Conservation (phyloP, 1,284 basidiomycete genomes). For the Sanghuangporus weigelae region DNA sequence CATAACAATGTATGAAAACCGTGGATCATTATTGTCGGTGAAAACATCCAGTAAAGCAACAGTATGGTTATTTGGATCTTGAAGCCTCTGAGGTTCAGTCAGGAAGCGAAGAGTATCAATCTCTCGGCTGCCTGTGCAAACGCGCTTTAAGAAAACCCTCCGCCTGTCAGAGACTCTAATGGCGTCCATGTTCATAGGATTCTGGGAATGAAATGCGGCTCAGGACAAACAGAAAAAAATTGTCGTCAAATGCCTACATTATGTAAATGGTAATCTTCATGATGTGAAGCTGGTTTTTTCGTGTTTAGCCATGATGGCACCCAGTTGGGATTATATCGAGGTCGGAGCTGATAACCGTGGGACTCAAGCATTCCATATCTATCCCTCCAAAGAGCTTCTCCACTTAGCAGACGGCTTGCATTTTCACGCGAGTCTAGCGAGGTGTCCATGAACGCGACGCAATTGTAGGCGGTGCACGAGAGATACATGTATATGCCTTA, state of each 20-base stretch:
- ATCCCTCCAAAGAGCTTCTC: conserved; percentile 4
- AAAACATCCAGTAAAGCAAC: conserved; percentile 2
- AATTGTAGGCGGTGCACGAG: too few relatives aligned
- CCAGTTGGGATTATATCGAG: conserved; percentile 22
- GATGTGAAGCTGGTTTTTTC: background rate
- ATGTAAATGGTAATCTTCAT: background rate
- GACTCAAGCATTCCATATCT: background rate
- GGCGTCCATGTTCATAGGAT: background rate
- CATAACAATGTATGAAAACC: conserved; percentile 2
- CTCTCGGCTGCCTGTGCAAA: conserved; percentile 7
- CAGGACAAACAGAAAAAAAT: background rate
- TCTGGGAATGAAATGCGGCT: background rate
- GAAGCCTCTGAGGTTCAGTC: background rate
- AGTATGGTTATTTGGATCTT: conserved; percentile 5
- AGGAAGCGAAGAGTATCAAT: conserved; percentile 18
- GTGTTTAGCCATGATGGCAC: conserved; percentile 22
- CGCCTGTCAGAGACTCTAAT: background rate
- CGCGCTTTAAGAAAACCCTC: conserved; percentile 7
- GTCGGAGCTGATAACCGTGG: conserved; percentile 21
- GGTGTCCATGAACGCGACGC: too few relatives aligned
- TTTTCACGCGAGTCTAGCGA: too few relatives aligned
- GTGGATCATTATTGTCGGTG: background rate
- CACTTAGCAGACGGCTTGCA: background rate
- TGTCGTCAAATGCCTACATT: background rate
- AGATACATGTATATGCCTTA: too few relatives aligned